These are phyloP conservation scores for Cladophialophora carrionii DNA, from an alignment of 2,329 filamentous ascomycete genomes.

Conservation along the genomic window DNA sequence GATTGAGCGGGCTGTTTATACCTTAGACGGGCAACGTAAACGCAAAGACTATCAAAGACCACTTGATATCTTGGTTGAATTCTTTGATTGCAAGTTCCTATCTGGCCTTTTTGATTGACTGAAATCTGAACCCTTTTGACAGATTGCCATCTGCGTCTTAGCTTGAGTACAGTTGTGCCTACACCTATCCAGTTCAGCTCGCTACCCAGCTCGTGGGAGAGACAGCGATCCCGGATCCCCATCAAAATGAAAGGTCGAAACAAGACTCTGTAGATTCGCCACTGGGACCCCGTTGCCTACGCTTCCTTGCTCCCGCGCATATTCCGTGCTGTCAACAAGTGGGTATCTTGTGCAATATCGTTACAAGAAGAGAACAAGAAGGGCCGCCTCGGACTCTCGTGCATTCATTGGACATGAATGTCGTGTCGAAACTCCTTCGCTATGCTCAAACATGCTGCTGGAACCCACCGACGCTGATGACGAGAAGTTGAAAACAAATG, in stretches of 20 bases:
- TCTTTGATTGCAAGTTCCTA: not conserved
- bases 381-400: not conserved
- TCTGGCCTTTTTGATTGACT: not conserved
- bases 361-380: conserved; percentile 6
- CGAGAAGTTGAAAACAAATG: not conserved
- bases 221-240: not conserved
- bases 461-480: conserved; percentile 3
- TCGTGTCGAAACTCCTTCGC: conserved; percentile 6
- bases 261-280: not conserved
- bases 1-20: not conserved
- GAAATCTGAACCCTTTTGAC: not conserved
- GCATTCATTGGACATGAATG: not conserved
- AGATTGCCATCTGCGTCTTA: not conserved
- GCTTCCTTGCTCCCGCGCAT: not conserved
- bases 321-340: conserved; percentile 5
- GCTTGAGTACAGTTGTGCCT: not conserved
- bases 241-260: not conserved
- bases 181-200: not conserved
- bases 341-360: conserved; percentile 4
- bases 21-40: not conserved
- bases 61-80: not conserved
- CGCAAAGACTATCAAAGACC: not conserved
- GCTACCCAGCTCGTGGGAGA: not conserved
- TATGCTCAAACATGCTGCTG: not conserved
- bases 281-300: not conserved